Percentiles rank a stretch among this genome's conserved stretches.
Evolutionary conservation across 129 eudicot genomes (phyloP).

Genomic region (Smallanthus sonchifolius): DNA sequence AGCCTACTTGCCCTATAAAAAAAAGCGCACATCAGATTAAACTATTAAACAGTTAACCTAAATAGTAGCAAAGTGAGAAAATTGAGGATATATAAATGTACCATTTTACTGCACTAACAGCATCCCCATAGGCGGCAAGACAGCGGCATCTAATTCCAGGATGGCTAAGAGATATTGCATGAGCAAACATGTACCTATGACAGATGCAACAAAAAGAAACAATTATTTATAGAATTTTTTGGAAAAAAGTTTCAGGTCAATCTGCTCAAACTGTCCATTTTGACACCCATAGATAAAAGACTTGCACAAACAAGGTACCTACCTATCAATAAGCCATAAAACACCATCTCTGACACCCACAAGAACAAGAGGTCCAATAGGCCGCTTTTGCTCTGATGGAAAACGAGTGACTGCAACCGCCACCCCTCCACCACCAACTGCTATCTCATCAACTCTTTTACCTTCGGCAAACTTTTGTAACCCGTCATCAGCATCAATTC

Average conservation of each 20-base stretch:
- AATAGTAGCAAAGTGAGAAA: conserved; percentile 1
- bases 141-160: conserved; percentile 99
- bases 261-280: background rate
- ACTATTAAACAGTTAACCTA: background rate
- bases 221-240: background rate
- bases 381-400: conserved; percentile 96
- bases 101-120: conserved; percentile 99
- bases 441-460: conserved; percentile 73
- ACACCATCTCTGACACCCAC: conserved; percentile 96
- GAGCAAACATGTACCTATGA: conserved; percentile 89
- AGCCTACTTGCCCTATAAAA: conserved; percentile 87
- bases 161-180: conserved; percentile 96
- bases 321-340: conserved; percentile 94
- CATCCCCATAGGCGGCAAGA: conserved; percentile 99
- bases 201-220: background rate
- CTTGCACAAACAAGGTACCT: background rate
- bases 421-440: conserved; percentile 99
- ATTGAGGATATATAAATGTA: conserved; percentile 13
- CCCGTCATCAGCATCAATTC: conserved; percentile 61
- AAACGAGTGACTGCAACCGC: conserved; percentile 95
- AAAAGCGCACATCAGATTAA: conserved; percentile 2
- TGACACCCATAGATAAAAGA: background rate
- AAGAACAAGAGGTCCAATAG: conserved; percentile 90
- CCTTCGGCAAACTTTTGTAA: conserved; percentile 60
- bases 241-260: background rate